Evolutionary conservation across 2,329 filamentous ascomycete genomes (phyloP), one percentile per base, ranked within the genome.

Genomic region (Fusarium siculi): DNA sequence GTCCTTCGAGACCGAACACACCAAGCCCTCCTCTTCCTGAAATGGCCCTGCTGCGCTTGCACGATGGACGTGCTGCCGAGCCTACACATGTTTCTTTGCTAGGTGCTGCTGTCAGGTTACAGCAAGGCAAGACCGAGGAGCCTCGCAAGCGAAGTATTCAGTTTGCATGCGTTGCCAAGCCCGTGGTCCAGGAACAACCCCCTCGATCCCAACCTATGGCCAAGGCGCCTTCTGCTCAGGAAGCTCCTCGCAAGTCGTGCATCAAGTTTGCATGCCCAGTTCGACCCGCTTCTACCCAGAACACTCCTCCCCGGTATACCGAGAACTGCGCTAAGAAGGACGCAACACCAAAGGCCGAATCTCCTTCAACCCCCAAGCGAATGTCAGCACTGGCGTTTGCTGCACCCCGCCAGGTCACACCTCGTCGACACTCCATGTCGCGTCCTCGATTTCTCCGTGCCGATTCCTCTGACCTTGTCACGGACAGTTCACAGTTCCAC

Each of bases 71-170:
- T 52, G 66, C 72, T 28, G 46, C 67, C 23, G 77, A 80, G 15
- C 55, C 71, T 42, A 80, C 80, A 62, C 62, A 77, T 19, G 66
- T 73, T 28, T 74, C 79, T 30, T 64, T 78, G 9, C 66, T 78
- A 37, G 72, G 71, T 39, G 75, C 79, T 34, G 70, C 72, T 58
- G 74, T 76, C 34, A 72, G 57, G 66, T 54, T 68, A 39, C 69
- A 73, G 46, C 69, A 73, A 53, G 53, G 23, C 21, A 74, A 72
- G 52, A 46, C 91, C 57, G 92, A 91, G 28, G 75, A 74, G 23
- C 83, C 82, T 40, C 93, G 93, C 78, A 97, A 95, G 84, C 90
- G 95, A 68, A 96, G 93, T 82, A 98, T 98, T 75, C 96, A 93
- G 67, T 98, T 98, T 81, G 95, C 94, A 39, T 98, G 96, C 28